A percentile compares a stretch with the other conserved stretches of the same genome.
phyloP scores from a whole-genome alignment of 1,139 yeast species.

The Yamadazyma atmosphaerica region DNA sequence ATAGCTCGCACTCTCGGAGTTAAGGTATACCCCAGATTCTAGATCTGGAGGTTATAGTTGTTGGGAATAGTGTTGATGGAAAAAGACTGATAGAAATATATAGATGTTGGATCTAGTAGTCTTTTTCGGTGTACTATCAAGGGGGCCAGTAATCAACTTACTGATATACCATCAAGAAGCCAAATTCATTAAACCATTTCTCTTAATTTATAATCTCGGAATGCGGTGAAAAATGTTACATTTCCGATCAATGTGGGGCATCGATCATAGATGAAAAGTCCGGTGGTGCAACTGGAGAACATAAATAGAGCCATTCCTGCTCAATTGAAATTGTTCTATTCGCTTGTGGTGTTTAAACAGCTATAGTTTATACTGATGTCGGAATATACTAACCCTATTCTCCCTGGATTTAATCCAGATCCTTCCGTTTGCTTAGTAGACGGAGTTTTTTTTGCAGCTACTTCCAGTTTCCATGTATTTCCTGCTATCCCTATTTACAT shows the following conservation, averaged over 20 bases:
- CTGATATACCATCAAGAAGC: too few species aligned
- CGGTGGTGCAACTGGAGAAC: background rate
- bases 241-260: background rate
- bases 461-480: constrained; percentile 9
- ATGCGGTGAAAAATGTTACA: background rate
- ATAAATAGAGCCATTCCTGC: background rate
- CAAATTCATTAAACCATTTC: too few species aligned
- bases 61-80: too few species aligned
- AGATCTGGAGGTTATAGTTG: too few species aligned
- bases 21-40: background rate
- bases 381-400: constrained; percentile 8
- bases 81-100: too few species aligned
- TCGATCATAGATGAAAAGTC: background rate
- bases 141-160: too few species aligned
- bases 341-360: too few species aligned
- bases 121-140: too few species aligned
- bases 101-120: too few species aligned
- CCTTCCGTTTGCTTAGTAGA: constrained; percentile 11
- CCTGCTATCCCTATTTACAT: constrained; percentile 12
- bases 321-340: background rate
- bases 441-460: constrained; percentile 11
- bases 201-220: too few species aligned
- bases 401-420: constrained; percentile 12
- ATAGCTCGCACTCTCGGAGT: background rate
- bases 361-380: too few species aligned